These are phyloP conservation scores for Colletotrichum endophyticum DNA, from an alignment of 2,329 filamentous ascomycete species.

Conservation along the genomic window DNA sequence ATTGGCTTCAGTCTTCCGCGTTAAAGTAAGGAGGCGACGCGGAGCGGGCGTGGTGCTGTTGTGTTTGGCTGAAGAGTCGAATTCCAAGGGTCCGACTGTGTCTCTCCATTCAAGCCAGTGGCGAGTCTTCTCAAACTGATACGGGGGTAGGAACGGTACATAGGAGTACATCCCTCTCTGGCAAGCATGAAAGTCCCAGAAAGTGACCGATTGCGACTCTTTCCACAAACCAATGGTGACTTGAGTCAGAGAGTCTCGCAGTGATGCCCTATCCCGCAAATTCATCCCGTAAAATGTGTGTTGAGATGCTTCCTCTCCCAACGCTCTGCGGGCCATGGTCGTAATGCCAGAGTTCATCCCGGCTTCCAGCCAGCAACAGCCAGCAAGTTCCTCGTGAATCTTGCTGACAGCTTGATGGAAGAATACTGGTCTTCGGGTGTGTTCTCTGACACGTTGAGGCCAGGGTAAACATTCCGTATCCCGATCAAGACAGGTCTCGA, in stretches of 20 bases:
- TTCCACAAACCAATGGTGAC: background rate
- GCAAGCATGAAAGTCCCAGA: background rate
- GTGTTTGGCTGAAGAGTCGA: background rate
- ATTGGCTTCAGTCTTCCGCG: background rate
- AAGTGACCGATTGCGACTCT: background rate
- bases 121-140: slow-evolving; percentile 44
- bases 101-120: slow-evolving; percentile 43
- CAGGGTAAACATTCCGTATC: background rate
- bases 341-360: slow-evolving; percentile 42
- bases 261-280: background rate
- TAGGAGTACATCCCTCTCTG: slow-evolving; percentile 28
- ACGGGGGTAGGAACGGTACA: slow-evolving; percentile 39
- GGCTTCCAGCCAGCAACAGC: slow-evolving; percentile 43
- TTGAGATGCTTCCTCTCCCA: background rate
- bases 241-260: background rate
- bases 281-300: background rate
- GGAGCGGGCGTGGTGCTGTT: background rate
- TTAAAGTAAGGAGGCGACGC: background rate
- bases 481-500: background rate
- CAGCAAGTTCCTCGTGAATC: slow-evolving; percentile 31
- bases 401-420: slow-evolving; percentile 47
- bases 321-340: slow-evolving; percentile 33
- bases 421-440: slow-evolving; percentile 48
- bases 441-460: slow-evolving; percentile 29
- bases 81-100: background rate